phyloP scores from a whole-genome alignment of 2,329 filamentous ascomycete species.

The Stagonosporopsis chrysanthemi region DNA sequence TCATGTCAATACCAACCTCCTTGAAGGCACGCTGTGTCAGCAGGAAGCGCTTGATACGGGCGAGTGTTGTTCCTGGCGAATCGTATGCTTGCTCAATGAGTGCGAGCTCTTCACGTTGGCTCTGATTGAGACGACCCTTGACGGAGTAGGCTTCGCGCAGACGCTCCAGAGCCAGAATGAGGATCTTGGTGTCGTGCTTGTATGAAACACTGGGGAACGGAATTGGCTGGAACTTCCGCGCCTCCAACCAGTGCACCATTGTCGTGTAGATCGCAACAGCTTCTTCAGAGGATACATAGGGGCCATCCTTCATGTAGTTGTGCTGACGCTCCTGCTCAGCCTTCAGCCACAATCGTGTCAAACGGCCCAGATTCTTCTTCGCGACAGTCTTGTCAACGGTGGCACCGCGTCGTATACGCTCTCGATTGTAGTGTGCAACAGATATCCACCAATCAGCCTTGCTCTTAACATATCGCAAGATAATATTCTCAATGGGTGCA shows the following conservation, averaged over 20 bases:
- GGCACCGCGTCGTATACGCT: constrained; percentile 93
- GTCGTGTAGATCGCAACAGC: constrained; percentile 99
- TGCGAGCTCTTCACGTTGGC: constrained; percentile 93
- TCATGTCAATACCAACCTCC: constrained; percentile 99
- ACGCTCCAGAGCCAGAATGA: constrained; percentile 92
- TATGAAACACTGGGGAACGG: constrained; percentile 99
- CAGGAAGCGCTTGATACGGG: constrained; percentile 96
- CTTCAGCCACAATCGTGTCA: constrained; percentile 96
- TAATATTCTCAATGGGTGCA: constrained; percentile 98
- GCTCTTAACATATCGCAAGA: constrained; percentile 96
- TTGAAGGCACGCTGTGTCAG: constrained; percentile 98
- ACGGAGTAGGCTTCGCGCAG: constrained; percentile 96
- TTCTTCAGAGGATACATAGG: constrained; percentile 97
- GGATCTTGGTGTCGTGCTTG: constrained; percentile 98
- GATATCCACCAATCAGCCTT: constrained; percentile 99
- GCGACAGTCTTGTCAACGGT: constrained; percentile 99
- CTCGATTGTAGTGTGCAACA: constrained; percentile 97
- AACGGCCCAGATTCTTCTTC: constrained; percentile 96
- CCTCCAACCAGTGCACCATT: constrained; percentile 98
- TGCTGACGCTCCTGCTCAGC: constrained; percentile 98
- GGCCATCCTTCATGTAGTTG: constrained; percentile 99
- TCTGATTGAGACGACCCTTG: constrained; percentile 95
- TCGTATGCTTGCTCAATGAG: constrained; percentile 98
- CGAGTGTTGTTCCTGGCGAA: constrained; percentile 92
- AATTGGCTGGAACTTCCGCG: constrained; percentile 96